phyloP scores from a whole-genome alignment of 2,329 filamentous ascomycete genomes.

The Colletotrichum endophyticum region DNA sequence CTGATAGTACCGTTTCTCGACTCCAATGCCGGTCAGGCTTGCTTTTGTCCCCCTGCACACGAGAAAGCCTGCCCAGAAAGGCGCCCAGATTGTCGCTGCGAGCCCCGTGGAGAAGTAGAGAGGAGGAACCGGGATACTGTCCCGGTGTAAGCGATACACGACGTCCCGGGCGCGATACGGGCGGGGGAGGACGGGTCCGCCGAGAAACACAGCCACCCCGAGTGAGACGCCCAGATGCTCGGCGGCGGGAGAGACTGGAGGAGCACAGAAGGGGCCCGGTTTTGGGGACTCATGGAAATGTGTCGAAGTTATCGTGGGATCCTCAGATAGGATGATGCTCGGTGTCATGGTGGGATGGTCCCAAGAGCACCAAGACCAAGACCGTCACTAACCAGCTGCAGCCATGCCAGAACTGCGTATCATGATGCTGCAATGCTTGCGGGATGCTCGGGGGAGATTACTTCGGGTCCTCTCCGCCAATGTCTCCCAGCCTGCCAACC shows the following conservation, averaged over 20 bases:
- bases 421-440: not conserved
- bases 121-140: constrained; percentile 3
- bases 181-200: constrained; percentile 14
- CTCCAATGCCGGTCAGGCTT: not conserved
- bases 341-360: not conserved
- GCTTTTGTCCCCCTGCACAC: not conserved
- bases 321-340: not conserved
- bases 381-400: not conserved
- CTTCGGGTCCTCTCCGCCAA: not conserved
- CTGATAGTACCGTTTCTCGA: not conserved
- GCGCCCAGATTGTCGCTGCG: not conserved
- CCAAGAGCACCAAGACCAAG: not conserved
- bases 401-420: not conserved
- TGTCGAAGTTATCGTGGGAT: constrained; percentile 5
- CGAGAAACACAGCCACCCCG: constrained; percentile 21
- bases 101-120: not conserved
- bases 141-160: constrained; percentile 6
- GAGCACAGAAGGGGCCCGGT: not conserved
- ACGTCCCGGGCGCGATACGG: constrained; percentile 16
- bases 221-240: constrained; percentile 19
- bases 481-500: not conserved
- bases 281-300: constrained; percentile 1
- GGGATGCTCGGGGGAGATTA: not conserved
- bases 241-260: not conserved
- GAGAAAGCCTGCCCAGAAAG: constrained; percentile 8